Conservation (phyloP, 169 alveolate genomes). For the Haemoproteus tartakovskyi region DNA sequence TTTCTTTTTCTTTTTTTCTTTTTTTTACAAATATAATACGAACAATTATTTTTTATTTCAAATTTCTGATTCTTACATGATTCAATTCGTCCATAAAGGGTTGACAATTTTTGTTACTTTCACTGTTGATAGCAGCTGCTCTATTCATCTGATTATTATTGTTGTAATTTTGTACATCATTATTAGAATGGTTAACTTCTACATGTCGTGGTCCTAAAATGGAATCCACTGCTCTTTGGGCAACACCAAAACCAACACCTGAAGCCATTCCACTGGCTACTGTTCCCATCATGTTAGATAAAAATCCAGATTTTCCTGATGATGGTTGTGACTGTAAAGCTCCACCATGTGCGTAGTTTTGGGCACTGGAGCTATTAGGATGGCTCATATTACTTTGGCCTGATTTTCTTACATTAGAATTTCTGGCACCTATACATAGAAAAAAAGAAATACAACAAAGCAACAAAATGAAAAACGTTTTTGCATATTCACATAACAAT, state of each 20-base stretch:
- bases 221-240: conserved; percentile 66
- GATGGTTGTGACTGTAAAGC: conserved; percentile 43
- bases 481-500: background rate
- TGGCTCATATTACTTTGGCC: conserved; percentile 27
- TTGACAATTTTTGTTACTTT: conserved; percentile 19
- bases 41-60: no score
- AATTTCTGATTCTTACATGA: conserved; percentile 57
- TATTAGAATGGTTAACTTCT: conserved; percentile 56
- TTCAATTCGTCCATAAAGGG: conserved; percentile 36
- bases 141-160: no score
- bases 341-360: conserved; percentile 24
- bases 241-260: conserved; percentile 69
- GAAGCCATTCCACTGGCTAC: conserved; percentile 70
- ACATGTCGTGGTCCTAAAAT: conserved; percentile 63
- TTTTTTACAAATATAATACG: no score
- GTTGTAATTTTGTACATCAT: conserved; percentile 20
- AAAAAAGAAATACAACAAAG: background rate
- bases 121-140: conserved; percentile 39
- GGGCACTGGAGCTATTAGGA: conserved; percentile 33
- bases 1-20: background rate
- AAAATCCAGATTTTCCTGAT: conserved; percentile 23
- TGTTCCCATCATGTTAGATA: conserved; percentile 67
- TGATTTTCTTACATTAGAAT: conserved; percentile 10
- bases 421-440: conserved; percentile 19
- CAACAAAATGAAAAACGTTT: background rate